Evolutionary conservation across 495 filamentous ascomycete species (phyloP).

Genomic region (Clavariopsis aquatica): DNA sequence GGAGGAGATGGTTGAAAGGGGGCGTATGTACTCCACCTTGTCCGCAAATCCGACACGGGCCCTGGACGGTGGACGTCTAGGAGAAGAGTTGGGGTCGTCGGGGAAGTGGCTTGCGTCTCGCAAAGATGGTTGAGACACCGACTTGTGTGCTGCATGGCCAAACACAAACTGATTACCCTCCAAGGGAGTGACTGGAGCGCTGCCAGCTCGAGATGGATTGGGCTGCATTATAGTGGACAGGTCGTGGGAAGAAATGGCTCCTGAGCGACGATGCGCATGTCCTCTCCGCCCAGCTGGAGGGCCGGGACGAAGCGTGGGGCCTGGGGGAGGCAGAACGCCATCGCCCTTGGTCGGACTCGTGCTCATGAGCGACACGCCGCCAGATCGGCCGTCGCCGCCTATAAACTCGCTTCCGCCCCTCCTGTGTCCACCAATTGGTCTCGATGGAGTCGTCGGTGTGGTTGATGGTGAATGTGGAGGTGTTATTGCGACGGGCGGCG

Average conservation of each 20-base stretch:
- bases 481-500: slow-evolving; percentile 26
- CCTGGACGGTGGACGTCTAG: slow-evolving; percentile 50
- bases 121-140: slow-evolving; percentile 37
- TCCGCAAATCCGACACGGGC: slow-evolving; percentile 62
- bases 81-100: slow-evolving; percentile 38
- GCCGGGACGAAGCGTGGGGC: slow-evolving; percentile 49
- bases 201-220: slow-evolving; percentile 55
- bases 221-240: slow-evolving; percentile 67
- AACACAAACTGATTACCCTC: slow-evolving; percentile 41
- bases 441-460: slow-evolving; percentile 44
- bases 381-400: slow-evolving; percentile 65
- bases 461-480: slow-evolving; percentile 41
- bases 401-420: slow-evolving; percentile 79
- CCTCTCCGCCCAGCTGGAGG: slow-evolving; percentile 59
- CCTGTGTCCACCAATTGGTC: slow-evolving; percentile 61
- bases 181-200: slow-evolving; percentile 70
- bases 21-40: slow-evolving; percentile 67
- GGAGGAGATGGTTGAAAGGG: slow-evolving; percentile 70
- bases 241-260: slow-evolving; percentile 83
- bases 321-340: slow-evolving; percentile 53
- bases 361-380: slow-evolving; percentile 60
- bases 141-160: slow-evolving; percentile 37
- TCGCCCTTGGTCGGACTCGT: slow-evolving; percentile 66
- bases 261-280: slow-evolving; percentile 84
- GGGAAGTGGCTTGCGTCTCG: slow-evolving; percentile 18